These are phyloP conservation scores for Circinella umbellata DNA, from an alignment of 371 early-diverging fungal species.

Conservation along the genomic window DNA sequence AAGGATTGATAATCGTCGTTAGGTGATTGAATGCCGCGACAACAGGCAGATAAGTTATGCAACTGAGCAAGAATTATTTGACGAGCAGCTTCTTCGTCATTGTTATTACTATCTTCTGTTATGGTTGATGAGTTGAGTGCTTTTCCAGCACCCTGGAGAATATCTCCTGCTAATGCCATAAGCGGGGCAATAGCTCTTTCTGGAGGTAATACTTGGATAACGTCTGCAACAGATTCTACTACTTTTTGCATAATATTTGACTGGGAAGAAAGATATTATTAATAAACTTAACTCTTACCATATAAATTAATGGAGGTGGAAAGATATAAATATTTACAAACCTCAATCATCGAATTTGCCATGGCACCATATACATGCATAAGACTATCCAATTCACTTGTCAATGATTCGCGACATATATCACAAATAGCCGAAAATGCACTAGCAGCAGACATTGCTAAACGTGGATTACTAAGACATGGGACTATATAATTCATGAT, in stretches of 20 bases:
- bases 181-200: conserved; percentile 60
- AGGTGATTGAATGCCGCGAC: conserved; percentile 59
- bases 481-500: conserved; percentile 73
- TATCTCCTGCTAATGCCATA: conserved; percentile 53
- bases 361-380: conserved; percentile 63
- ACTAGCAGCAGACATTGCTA: conserved; percentile 69
- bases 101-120: neutral
- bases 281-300: no score
- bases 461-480: conserved; percentile 58
- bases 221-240: conserved; percentile 74
- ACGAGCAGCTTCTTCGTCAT: conserved; percentile 26
- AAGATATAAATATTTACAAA: neutral
- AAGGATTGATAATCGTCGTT: conserved; percentile 53
- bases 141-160: conserved; percentile 42
- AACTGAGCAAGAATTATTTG: conserved; percentile 35
- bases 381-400: conserved; percentile 63
- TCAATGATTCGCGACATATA: conserved; percentile 69
- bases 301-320: no score
- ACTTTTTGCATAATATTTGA: conserved; percentile 68
- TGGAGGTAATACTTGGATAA: conserved; percentile 67
- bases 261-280: conserved; percentile 14
- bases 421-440: conserved; percentile 79
- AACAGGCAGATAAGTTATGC: conserved; percentile 55
- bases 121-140: conserved; percentile 18
- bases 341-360: conserved; percentile 31